These are phyloP conservation scores for Xylona heveae DNA, from an alignment of 495 filamentous ascomycete genomes.

Conservation along the genomic window DNA sequence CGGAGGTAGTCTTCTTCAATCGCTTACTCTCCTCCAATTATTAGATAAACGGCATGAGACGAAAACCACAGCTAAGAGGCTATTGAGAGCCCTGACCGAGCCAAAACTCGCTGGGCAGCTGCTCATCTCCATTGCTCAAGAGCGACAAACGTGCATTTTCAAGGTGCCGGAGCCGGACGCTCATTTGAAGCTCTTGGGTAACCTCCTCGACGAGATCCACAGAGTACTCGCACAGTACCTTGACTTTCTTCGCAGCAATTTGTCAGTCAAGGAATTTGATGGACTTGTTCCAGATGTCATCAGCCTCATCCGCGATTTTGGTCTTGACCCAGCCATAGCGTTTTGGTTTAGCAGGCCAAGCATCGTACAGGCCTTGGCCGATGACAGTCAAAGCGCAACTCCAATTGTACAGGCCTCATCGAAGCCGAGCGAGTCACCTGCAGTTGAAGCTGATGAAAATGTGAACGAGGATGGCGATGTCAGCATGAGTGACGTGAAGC, in stretches of 20 bases:
- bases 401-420: slow-evolving; percentile 1
- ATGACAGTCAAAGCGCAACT: slow-evolving; percentile 8
- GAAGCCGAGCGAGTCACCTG: background rate
- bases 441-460: background rate
- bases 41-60: slow-evolving; percentile 58
- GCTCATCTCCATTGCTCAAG: slow-evolving; percentile 74
- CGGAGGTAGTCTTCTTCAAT: slow-evolving; percentile 57
- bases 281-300: slow-evolving; percentile 54
- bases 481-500: slow-evolving; percentile 8
- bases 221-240: slow-evolving; percentile 68
- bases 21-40: slow-evolving; percentile 54
- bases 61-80: slow-evolving; percentile 42
- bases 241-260: slow-evolving; percentile 63
- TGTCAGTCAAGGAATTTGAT: slow-evolving; percentile 62
- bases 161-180: slow-evolving; percentile 39
- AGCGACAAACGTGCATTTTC: slow-evolving; percentile 61
- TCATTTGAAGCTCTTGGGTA: slow-evolving; percentile 61
- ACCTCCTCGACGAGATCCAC: slow-evolving; percentile 78
- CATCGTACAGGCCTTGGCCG: slow-evolving; percentile 31
- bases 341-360: slow-evolving; percentile 70
- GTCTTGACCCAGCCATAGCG: slow-evolving; percentile 60
- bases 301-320: slow-evolving; percentile 54
- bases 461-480: slow-evolving; percentile 11
- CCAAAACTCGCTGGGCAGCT: slow-evolving; percentile 51
- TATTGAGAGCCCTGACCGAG: slow-evolving; percentile 60